Conservation (phyloP, 805 yeast genomes). For the Metschnikowia drakensbergensis region DNA sequence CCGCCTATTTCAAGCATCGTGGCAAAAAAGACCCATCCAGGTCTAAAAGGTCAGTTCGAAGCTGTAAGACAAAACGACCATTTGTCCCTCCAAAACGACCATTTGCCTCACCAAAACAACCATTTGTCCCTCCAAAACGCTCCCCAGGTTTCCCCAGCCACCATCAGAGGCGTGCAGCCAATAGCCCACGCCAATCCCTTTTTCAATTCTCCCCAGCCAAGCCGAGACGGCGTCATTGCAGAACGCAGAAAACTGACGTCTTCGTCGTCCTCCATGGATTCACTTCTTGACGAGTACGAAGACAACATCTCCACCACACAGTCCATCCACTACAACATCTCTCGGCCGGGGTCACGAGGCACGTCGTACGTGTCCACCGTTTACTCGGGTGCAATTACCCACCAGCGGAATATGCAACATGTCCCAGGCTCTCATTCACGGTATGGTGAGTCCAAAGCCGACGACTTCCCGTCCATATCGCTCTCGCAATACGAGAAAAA, state of each 20-base stretch:
- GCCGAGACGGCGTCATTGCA: neutral
- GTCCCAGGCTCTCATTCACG: neutral
- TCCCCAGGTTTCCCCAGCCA: too few relatives aligned
- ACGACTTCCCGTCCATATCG: conserved; percentile 33
- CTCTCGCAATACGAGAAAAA: conserved; percentile 33
- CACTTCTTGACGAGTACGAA: conserved; percentile 42
- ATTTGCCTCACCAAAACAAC: too few relatives aligned
- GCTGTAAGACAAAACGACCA: too few relatives aligned
- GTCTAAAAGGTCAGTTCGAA: neutral
- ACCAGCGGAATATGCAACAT: neutral
- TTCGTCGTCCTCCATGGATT: conserved; percentile 33
- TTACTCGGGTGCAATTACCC: neutral
- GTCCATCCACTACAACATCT: conserved; percentile 21
- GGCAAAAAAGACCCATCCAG: neutral
- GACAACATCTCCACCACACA: conserved; percentile 35
- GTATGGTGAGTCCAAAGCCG: conserved; percentile 3
- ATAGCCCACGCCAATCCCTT: neutral
- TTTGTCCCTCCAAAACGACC: too few relatives aligned
- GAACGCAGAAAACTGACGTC: conserved; percentile 5
- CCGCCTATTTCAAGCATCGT: neutral
- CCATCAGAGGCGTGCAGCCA: conserved; percentile 9
- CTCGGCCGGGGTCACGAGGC: conserved; percentile 28
- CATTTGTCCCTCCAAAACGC: too few relatives aligned
- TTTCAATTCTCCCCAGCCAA: neutral
- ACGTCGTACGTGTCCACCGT: conserved; percentile 21